These are phyloP conservation scores for Magnusiomyces magnusii DNA, from an alignment of 1,139 yeast genomes.

Conservation along the genomic window DNA sequence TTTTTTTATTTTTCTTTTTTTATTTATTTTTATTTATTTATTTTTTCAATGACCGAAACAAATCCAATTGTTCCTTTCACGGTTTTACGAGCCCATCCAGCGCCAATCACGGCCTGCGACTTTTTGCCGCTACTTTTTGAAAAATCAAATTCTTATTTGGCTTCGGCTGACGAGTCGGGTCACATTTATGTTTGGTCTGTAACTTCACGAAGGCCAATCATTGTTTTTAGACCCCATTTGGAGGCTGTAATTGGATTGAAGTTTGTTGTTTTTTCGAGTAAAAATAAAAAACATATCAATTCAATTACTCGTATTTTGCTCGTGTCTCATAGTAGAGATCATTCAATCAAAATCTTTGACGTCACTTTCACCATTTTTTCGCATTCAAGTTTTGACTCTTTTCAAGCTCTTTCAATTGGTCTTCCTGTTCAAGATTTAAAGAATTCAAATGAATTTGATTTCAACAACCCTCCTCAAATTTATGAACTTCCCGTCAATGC, in stretches of 20 bases:
- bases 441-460: neutral
- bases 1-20: neutral
- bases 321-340: conserved; percentile 38
- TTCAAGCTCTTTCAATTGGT: conserved; percentile 1
- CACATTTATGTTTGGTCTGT: conserved; percentile 36
- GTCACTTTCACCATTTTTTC: neutral
- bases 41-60: too few species aligned
- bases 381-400: neutral
- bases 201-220: conserved; percentile 32
- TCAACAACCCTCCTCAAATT: conserved; percentile 31
- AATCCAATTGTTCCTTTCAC: conserved; percentile 7
- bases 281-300: neutral
- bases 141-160: neutral
- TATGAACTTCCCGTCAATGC: conserved; percentile 36
- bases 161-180: conserved; percentile 35
- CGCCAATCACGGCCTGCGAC: conserved; percentile 22
- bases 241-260: conserved; percentile 28
- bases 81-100: conserved; percentile 29
- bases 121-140: conserved; percentile 18
- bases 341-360: conserved; percentile 27
- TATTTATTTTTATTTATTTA: neutral
- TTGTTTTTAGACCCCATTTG: conserved; percentile 33
- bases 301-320: conserved; percentile 11
- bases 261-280: conserved; percentile 8
- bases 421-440: too few species aligned